Base-by-base conservation (phyloP, 169 alveolate species). In the Plasmodium blacklocki region DNA sequence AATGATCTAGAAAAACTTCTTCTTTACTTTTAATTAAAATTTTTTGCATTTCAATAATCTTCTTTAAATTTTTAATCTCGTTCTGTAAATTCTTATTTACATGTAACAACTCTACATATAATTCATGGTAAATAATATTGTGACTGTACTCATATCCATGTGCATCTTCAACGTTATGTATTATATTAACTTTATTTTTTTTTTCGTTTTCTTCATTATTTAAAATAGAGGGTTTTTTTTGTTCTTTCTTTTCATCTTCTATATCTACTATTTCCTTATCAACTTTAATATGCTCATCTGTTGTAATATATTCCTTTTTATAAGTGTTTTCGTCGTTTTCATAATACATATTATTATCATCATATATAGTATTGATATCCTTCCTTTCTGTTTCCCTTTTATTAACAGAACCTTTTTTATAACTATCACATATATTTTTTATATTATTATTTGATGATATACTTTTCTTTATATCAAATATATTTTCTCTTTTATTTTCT, bases 21-120 rank as follows among this genome's bases (percentile, higher is more conserved):
- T 83, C 85, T 45, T 63, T 83, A 14, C 91, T 83, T 56, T 83
- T 67, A 4, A 83, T 67, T 39, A 83, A 68, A 32, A 21, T 49
- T 43, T 83, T 83, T 32, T 83, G 91, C 74, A 83, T 83, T 63
- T 83, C 91, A 26, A 83, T 83, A 19, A 68, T 68, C 52, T 68
- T 83, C 49, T 68, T 58, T 54, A 83, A 60, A 19, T 50, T 68
- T 54, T 83, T 83, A 11, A 83, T 83, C 59, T 83, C 85, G 56
- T 68, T 68, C 15, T 83, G 91, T 9, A 83, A 43, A 54, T 18
- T 29, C n/a, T 83, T 83, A 67, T 83, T 83, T 49, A 54, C 91
- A 26, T 83, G 85, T 45, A 83, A 19, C 19, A 83, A 49, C 19
- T 83, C 91, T n/a, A 83, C 63, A 29, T 83, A 83, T 49, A 83